Conservation (phyloP, 805 yeast genomes). For the Metschnikowia rubicola region DNA sequence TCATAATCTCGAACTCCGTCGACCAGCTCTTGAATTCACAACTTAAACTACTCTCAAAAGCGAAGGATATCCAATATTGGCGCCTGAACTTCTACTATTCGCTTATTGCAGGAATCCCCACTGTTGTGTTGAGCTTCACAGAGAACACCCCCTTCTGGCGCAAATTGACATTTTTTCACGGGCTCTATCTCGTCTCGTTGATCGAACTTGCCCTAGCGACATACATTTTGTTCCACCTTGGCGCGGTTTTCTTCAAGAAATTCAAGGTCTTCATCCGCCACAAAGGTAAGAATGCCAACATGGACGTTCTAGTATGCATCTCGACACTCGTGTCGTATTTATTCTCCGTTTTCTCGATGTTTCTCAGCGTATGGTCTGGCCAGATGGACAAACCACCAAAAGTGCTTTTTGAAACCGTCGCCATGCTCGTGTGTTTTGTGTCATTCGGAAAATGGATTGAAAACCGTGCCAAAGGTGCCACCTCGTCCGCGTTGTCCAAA, state of each 20-base stretch:
- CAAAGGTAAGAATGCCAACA: conserved; percentile 59
- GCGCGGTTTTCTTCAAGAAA: conserved; percentile 61
- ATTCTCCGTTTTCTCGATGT: conserved; percentile 67
- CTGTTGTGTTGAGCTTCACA: conserved; percentile 49
- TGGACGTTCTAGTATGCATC: conserved; percentile 86
- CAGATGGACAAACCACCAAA: conserved; percentile 50
- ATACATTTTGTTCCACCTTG: conserved; percentile 65
- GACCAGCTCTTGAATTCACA: conserved; percentile 62
- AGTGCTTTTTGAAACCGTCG: conserved; percentile 79
- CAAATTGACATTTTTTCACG: conserved; percentile 44
- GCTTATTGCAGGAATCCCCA: conserved; percentile 58
- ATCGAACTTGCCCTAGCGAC: conserved; percentile 56
- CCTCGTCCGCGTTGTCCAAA: conserved; percentile 82
- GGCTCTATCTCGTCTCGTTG: conserved; percentile 62
- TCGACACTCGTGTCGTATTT: conserved; percentile 77
- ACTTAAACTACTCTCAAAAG: conserved; percentile 60
- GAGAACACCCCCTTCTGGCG: conserved; percentile 34
- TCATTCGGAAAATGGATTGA: conserved; percentile 90
- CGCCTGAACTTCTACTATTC: conserved; percentile 50
- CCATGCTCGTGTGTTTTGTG: conserved; percentile 81
- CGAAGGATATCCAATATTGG: conserved; percentile 75
- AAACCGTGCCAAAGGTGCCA: conserved; percentile 88
- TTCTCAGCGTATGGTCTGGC: conserved; percentile 44
- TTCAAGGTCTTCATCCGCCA: conserved; percentile 64
- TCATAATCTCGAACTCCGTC: conserved; percentile 42